Percentiles rank a stretch among this genome's conserved stretches.
Conservation (phyloP, 257 asterid genomes). For the Striga asiatica region DNA sequence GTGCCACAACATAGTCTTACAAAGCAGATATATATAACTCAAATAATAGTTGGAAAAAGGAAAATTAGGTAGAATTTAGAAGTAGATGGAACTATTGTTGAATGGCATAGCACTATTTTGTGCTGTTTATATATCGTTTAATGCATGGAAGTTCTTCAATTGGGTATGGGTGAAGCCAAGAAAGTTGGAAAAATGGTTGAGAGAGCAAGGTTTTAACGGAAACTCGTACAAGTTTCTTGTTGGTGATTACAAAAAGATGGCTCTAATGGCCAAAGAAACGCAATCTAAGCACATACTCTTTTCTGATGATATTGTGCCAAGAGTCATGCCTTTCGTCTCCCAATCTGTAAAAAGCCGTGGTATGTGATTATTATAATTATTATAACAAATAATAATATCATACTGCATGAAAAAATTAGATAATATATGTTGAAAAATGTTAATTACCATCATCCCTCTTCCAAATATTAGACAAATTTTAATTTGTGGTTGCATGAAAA, state of each 20-base stretch:
- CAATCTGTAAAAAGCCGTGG: constrained; percentile 15
- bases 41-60: too few species aligned
- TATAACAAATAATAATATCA: too few species aligned
- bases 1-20: too few species aligned
- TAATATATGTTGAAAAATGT: too few species aligned
- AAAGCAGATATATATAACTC: too few species aligned
- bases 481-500: too few species aligned
- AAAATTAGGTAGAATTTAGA: not conserved
- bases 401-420: too few species aligned
- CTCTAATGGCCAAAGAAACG: constrained; percentile 13
- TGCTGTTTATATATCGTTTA: not conserved
- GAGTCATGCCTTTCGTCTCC: constrained; percentile 19
- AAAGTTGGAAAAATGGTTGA: constrained; percentile 22
- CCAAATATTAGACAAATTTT: too few species aligned
- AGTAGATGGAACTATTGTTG: constrained; percentile 18
- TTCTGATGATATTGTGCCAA: constrained; percentile 27
- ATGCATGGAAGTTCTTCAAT: constrained; percentile 22
- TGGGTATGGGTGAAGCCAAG: constrained; percentile 32
- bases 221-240: constrained; percentile 22
- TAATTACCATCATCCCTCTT: too few species aligned
- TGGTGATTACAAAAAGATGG: constrained; percentile 28
- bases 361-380: not conserved
- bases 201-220: constrained; percentile 28
- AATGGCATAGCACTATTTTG: not conserved
- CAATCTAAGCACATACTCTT: constrained; percentile 22